Base-by-base conservation (phyloP, 352 stramenopile genomes). In the Phytophthora parvispora region DNA sequence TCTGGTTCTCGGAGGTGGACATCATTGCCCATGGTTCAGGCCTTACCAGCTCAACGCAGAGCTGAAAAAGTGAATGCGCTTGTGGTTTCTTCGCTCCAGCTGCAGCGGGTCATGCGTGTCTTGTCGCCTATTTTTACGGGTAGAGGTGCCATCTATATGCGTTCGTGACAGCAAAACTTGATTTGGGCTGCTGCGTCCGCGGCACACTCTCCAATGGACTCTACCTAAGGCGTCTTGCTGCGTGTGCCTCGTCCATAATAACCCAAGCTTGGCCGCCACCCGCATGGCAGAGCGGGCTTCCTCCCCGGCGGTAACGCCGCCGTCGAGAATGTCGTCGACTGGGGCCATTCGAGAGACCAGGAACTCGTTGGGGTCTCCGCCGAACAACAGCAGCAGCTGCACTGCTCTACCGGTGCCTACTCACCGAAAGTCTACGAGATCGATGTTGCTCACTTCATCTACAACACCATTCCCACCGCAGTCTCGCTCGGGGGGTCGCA, bases 371-470 rank as follows among this genome's bases (percentile, higher is more conserved):
- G 20, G 45, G 32, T 45, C 64, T 16, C 18, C 47, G 5, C 16
- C 25, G 15, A 58, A 31, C 53, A 64, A 42, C 28, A 63, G 29
- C 51, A 60, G 60, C 10, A 73, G 69, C 42, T 64, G 64, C 40
- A 36, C 29, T 29, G 48, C 48, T 16, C 49, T 74, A 24, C 64
- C 69, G 2, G 25, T 27, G 20, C 54, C 64, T 34, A 32, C 42
- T 12, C 50, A 77, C 31, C 64, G 54, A 32, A 42, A 34, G 27
- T 78, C 78, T 24, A 77, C 77, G 18, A 67, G 67, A 16, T 76
- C 67, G 10, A 74, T 83, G 66, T 32, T 79, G n/a, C 54, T 72
- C 8, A 53, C 60, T 38, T 9, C 62, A 0, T 72, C 64, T n/a
- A n/a, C n/a, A 0, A 70, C 78, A 0, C 75, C 68, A 10, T 34